Conservation (phyloP, 2,329 filamentous ascomycete genomes). For the Lecanoromycetidae sp. region DNA sequence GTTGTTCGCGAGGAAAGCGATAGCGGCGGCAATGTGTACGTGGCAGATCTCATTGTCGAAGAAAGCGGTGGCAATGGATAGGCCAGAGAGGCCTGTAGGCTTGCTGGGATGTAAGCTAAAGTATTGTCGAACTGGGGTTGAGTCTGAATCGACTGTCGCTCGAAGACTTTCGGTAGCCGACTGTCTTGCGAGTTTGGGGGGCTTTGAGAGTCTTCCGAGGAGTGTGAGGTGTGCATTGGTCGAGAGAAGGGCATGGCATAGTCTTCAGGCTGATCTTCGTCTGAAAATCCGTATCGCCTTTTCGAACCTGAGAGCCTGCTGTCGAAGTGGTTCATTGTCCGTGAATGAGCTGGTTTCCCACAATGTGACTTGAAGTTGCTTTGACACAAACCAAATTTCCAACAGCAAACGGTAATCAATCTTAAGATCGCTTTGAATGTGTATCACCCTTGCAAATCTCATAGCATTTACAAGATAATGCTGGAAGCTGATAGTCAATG, state of each 20-base stretch:
- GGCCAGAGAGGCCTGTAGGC: not conserved
- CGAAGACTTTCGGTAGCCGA: not conserved
- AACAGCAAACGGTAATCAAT: too few species aligned
- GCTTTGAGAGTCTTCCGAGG: not conserved
- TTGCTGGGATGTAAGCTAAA: not conserved
- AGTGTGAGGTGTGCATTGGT: not conserved
- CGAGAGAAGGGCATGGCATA: not conserved
- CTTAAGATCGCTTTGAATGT: too few species aligned
- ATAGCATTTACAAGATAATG: too few species aligned
- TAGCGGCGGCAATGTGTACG: conserved; percentile 5
- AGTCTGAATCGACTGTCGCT: not conserved
- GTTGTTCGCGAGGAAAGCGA: conserved; percentile 19
- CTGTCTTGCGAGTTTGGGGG: not conserved
- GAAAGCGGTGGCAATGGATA: not conserved
- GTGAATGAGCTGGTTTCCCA: not conserved
- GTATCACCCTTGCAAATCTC: too few species aligned
- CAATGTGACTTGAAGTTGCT: too few species aligned
- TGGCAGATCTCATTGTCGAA: not conserved
- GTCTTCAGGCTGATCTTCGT: not conserved
- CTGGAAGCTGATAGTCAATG: too few species aligned
- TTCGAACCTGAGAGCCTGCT: not conserved
- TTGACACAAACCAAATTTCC: too few species aligned
- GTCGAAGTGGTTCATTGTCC: conserved; percentile 1
- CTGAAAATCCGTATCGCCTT: not conserved
- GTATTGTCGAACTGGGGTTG: not conserved